These are phyloP conservation scores for Thuidium tamariscinum DNA, from an alignment of 225 moss, liverwort and hornwort species.

Conservation along the genomic window DNA sequence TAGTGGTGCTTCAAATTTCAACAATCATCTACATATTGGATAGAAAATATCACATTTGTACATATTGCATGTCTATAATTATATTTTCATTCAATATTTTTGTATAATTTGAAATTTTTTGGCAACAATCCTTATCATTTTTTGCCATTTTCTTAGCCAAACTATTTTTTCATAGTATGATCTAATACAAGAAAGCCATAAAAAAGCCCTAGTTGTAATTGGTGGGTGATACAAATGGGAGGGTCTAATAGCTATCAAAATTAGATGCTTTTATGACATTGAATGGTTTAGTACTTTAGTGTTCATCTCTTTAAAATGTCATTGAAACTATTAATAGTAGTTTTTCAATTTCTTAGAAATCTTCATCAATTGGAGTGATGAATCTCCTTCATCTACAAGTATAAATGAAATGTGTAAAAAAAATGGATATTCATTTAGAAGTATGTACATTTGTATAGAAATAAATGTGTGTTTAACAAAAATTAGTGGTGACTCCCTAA, in stretches of 20 bases:
- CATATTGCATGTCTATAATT: too few relatives aligned
- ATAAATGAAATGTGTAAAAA: not conserved
- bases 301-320: not conserved
- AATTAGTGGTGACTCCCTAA: too few relatives aligned
- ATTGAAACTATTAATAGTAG: not conserved
- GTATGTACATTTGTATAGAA: not conserved
- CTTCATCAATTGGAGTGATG: not conserved
- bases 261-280: not conserved
- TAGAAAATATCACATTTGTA: too few relatives aligned
- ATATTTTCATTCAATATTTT: too few relatives aligned
- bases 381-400: not conserved
- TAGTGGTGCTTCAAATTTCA: too few relatives aligned
- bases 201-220: too few relatives aligned
- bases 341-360: not conserved
- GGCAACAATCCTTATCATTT: too few relatives aligned
- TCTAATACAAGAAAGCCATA: too few relatives aligned
- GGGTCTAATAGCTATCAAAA: not conserved
- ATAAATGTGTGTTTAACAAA: not conserved
- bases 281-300: not conserved
- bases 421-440: not conserved
- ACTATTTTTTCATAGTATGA: too few relatives aligned
- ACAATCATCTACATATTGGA: too few relatives aligned
- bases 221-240: rapidly evolving
- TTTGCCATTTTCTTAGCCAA: too few relatives aligned
- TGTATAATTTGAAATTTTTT: too few relatives aligned